Evolutionary conservation across 2,329 filamentous ascomycete species (phyloP).

Genomic region (Cercospora sp.): DNA sequence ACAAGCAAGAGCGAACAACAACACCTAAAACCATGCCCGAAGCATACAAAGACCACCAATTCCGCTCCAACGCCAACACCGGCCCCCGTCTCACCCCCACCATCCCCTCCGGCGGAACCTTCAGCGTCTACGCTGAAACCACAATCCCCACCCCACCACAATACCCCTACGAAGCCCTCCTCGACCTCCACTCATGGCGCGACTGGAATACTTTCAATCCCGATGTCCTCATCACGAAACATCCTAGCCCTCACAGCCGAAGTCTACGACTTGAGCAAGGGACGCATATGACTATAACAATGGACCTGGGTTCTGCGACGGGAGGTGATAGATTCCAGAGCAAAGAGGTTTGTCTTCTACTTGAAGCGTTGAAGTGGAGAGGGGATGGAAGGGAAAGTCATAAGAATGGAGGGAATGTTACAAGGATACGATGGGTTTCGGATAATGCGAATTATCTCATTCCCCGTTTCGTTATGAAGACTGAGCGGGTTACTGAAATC

Average conservation of each 20-base stretch:
- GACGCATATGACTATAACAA: conserved; percentile 48
- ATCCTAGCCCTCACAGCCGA: conserved; percentile 36
- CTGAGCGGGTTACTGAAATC: conserved; percentile 53
- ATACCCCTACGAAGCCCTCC: conserved; percentile 47
- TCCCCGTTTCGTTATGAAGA: conserved; percentile 41
- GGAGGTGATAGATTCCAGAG: conserved; percentile 28
- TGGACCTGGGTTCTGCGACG: conserved; percentile 42
- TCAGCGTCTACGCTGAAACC: conserved; percentile 38
- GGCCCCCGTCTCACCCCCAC: conserved; percentile 34
- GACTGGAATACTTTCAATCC: conserved; percentile 53
- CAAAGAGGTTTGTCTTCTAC: conserved; percentile 42
- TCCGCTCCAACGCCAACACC: conserved; percentile 32
- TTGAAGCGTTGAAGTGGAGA: conserved; percentile 35
- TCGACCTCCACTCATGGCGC: conserved; percentile 49
- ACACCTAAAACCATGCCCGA: conserved; percentile 13
- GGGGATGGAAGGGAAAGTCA: conserved; percentile 24
- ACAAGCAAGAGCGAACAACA: background rate
- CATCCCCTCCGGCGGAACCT: conserved; percentile 38
- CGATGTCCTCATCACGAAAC: conserved; percentile 48
- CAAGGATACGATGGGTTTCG: conserved; percentile 36
- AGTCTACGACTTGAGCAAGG: conserved; percentile 39
- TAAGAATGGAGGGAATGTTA: conserved; percentile 31
- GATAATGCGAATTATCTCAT: conserved; percentile 36
- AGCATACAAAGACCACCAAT: conserved; percentile 31
- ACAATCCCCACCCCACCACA: conserved; percentile 45